These are phyloP conservation scores for Populus hybrid DNA, from an alignment of 441 rosid genomes.

Conservation along the genomic window DNA sequence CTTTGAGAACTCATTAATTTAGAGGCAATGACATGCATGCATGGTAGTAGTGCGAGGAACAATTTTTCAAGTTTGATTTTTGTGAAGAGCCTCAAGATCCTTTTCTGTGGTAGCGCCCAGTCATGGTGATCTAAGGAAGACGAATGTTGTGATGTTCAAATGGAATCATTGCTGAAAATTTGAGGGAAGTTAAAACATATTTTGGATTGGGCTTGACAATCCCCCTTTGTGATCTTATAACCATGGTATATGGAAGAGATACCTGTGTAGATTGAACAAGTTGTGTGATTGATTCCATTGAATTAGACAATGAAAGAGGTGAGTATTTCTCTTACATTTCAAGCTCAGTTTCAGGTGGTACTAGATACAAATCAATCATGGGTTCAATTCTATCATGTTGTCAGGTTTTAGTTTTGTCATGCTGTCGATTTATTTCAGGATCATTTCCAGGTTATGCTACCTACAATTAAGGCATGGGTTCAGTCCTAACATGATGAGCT, in stretches of 20 bases:
- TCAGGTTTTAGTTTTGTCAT: too few relatives aligned
- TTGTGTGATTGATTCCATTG: too few relatives aligned
- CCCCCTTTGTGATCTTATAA: neutral
- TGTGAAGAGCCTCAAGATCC: neutral
- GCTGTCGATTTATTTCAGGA: too few relatives aligned
- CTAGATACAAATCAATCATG: too few relatives aligned
- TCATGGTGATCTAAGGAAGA: neutral
- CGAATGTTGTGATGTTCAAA: neutral
- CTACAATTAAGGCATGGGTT: too few relatives aligned
- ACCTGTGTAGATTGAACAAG: too few relatives aligned
- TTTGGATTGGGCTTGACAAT: slow-evolving; percentile 4
- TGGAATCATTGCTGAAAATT: neutral
- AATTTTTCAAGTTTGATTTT: neutral
- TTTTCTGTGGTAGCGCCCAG: neutral
- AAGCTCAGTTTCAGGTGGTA: too few relatives aligned
- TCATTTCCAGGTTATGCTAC: too few relatives aligned
- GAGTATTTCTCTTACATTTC: too few relatives aligned
- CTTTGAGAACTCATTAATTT: neutral
- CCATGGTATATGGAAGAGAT: neutral
- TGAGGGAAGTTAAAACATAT: neutral
- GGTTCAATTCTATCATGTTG: too few relatives aligned
- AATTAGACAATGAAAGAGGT: too few relatives aligned
- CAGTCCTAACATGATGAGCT: too few relatives aligned
- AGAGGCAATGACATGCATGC: neutral
- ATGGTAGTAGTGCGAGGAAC: neutral